Evolutionary conservation across 2,329 filamentous ascomycete genomes (phyloP).

Genomic region (Aaosphaeria pasadenensis): DNA sequence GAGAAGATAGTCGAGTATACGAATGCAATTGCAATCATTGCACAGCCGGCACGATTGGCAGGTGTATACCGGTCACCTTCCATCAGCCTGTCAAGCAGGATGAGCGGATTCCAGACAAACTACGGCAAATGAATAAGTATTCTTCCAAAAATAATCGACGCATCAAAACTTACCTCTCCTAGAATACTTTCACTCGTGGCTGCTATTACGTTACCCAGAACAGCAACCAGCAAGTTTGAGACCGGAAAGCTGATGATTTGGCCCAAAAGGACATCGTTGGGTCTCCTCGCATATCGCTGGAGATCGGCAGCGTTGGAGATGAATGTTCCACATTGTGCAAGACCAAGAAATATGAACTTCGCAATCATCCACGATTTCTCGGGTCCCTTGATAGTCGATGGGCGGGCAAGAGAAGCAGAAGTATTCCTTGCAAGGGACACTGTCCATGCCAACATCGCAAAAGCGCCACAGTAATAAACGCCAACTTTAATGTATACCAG

Average conservation of each 20-base stretch:
- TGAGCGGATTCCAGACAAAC: slow-evolving; percentile 37
- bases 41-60: slow-evolving; percentile 37
- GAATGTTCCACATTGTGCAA: slow-evolving; percentile 1
- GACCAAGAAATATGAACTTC: background rate
- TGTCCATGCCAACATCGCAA: background rate
- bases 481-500: background rate
- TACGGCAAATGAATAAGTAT: slow-evolving; percentile 3
- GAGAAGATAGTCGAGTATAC: slow-evolving; percentile 45
- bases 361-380: slow-evolving; percentile 1
- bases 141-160: background rate
- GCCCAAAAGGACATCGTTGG: slow-evolving; percentile 41
- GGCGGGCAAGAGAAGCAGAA: background rate
- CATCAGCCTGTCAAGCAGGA: slow-evolving; percentile 36
- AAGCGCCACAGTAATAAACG: background rate
- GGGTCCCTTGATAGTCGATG: background rate
- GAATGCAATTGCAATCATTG: slow-evolving; percentile 43
- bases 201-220: slow-evolving; percentile 42
- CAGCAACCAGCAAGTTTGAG: slow-evolving; percentile 36
- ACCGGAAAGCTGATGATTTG: slow-evolving; percentile 42
- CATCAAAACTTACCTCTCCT: slow-evolving; percentile 8
- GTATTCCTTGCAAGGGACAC: background rate
- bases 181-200: slow-evolving; percentile 29
- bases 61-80: slow-evolving; percentile 3
- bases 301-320: slow-evolving; percentile 30
- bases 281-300: slow-evolving; percentile 42